Base-by-base conservation (phyloP, 2,329 filamentous ascomycete species). In the Penicillium sp. region DNA sequence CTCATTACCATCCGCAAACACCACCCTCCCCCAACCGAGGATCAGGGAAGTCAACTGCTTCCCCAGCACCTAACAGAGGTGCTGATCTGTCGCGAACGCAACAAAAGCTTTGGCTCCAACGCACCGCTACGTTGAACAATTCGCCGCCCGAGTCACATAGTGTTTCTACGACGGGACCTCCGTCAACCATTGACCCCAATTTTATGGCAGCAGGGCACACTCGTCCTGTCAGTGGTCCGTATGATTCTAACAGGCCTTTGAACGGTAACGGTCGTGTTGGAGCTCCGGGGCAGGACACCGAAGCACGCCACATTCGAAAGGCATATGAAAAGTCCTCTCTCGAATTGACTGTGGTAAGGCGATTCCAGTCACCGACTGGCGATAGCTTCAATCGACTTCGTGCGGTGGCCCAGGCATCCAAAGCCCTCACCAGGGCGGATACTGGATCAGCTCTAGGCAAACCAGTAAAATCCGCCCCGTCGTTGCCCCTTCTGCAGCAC, bases 101-200 rank as follows among this genome's bases (percentile, higher is more conserved):
- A 58, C 77, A 79, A 59, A 78, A 77, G 56, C 70, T 79, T 12
- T 79, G 77, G 73, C 69, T 79, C 41, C 76, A 79, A 55, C 72
- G 77, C 44, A 77, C 76, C 11, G 75, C 76, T 23, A 69, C 74
- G 11, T 63, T 77, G 15, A 76, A 76, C 29, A 77, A 75, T 46
- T 78, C 77, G 5, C 74, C 76, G 18, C 74, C 75, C 4, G 74
- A 77, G 55, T 57, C 62, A 14, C 71, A 74, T 65, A 73, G 72
- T 23, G 59, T 68, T 8, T 57, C 71, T 5, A 48, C 70, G 3
- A 59, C 66, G 20, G 63, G 65, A 1, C 65, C 75, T 20, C 69
- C 73, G 7, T 69, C 75, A 3, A 60, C 65, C 2, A 68, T 74
- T 47, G 75, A 76, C 46, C 66, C 73, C 14, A 62, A 64, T 2